Evolutionary conservation across 169 alveolate species (phyloP).

Genomic region (Plasmodium cynomolgi): DNA sequence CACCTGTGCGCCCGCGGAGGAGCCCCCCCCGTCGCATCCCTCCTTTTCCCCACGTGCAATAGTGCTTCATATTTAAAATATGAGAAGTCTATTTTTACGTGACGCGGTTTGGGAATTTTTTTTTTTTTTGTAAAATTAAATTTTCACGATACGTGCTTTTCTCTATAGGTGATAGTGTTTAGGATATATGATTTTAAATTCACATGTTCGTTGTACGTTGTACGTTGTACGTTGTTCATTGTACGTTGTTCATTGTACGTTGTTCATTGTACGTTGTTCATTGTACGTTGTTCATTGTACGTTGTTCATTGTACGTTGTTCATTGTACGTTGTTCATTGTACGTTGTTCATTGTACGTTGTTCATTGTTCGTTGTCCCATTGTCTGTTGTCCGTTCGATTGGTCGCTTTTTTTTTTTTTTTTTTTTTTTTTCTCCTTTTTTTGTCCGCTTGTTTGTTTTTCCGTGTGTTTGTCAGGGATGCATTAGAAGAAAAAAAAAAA

Average conservation of each 20-base stretch:
- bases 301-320: too few relatives aligned
- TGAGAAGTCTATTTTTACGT: slow-evolving; percentile 48
- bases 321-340: too few relatives aligned
- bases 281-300: too few relatives aligned
- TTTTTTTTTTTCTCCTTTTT: too few relatives aligned
- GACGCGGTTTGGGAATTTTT: slow-evolving; percentile 1
- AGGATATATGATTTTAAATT: slow-evolving; percentile 54
- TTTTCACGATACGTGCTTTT: not conserved
- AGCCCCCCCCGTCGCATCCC: not conserved
- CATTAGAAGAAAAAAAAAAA: too few relatives aligned
- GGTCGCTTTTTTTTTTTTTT: not conserved
- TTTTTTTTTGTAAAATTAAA: slow-evolving; percentile 66
- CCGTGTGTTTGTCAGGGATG: too few relatives aligned
- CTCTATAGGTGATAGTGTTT: not conserved
- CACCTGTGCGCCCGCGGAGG: not conserved
- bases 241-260: too few relatives aligned
- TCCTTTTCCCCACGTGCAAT: not conserved
- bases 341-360: too few relatives aligned
- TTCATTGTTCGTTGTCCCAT: not conserved
- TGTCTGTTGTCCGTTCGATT: not conserved
- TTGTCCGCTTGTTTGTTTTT: too few relatives aligned
- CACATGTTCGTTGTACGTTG: not conserved
- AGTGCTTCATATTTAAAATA: slow-evolving; percentile 57
- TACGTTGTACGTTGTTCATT: too few relatives aligned
- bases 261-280: too few relatives aligned